These are phyloP conservation scores for Trypanosoma brucei DNA, from an alignment of 208 protist species.

Conservation along the genomic window DNA sequence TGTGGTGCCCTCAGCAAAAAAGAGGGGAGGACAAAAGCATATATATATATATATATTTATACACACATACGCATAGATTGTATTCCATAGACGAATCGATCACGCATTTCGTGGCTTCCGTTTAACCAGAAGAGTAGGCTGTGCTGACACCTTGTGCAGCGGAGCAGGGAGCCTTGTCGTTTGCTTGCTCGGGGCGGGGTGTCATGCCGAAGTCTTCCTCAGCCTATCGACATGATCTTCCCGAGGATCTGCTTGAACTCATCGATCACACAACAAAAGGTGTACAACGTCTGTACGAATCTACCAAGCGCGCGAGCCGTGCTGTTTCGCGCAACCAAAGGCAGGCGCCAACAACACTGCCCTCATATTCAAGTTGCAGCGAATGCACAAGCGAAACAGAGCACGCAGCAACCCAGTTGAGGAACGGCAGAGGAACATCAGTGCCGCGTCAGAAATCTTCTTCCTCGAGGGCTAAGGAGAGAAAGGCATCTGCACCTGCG, in stretches of 20 bases:
- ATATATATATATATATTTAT: constrained; percentile 3
- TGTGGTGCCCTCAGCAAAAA: too few species aligned
- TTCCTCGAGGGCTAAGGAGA: background rate
- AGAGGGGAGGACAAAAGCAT: too few species aligned
- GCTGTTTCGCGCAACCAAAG: background rate
- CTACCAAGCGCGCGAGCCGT: constrained; percentile 6
- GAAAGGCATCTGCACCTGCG: background rate
- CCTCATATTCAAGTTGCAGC: background rate
- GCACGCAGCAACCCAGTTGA: background rate
- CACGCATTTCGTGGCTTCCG: too few species aligned
- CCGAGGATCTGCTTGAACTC: constrained; percentile 37
- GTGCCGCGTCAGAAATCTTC: background rate
- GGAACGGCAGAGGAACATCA: background rate
- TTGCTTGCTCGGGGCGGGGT: too few species aligned
- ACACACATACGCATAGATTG: constrained; percentile 1
- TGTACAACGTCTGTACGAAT: constrained; percentile 60
- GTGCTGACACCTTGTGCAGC: too few species aligned
- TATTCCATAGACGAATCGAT: background rate
- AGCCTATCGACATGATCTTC: constrained; percentile 25
- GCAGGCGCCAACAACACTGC: background rate
- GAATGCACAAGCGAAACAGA: background rate
- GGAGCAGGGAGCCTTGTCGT: too few species aligned
- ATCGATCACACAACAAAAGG: constrained; percentile 65
- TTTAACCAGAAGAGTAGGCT: too few species aligned
- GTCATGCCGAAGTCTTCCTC: constrained; percentile 1